Base-by-base conservation (phyloP, 305 asterid species). In the Ajuga reptans region DNA sequence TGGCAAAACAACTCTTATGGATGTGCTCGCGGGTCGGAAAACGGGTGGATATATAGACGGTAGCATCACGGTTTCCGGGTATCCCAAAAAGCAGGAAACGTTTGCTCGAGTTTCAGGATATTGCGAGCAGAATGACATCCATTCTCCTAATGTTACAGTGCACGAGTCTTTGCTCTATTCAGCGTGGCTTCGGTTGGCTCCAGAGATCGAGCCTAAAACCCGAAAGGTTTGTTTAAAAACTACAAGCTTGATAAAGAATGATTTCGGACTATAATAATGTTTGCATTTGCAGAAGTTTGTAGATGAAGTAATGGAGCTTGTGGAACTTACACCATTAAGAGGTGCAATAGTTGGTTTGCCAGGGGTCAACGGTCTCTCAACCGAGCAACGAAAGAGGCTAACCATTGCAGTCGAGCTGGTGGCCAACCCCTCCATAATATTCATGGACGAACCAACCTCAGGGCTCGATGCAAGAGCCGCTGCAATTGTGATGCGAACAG, bases 1-100 rank as follows among this genome's bases (percentile, higher is more conserved):
- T 4, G 89, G 89, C 12, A 86, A 86, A 69, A 86, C 89, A 3
- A 84, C 92, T 16, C 84, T 86, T n/a, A 82, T 86, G 89, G 92
- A 84, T 14, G 89, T 86, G 37, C 62, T 84, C 51, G 82, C 87
- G 0, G 83, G 87, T 17, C 79, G 89, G 42, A 86, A 86, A 77
- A 86, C 83, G 1, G 79, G 86, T 8, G 92, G 89, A 37, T 77
- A 84, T 49, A 78, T 84, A 10, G 82, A 84, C 27, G 86, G 89
- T 52, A 68, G 47, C 58, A 84, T 86, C 34, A 80, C 80, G 3
- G 72, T 86, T 29, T 82, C 84, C 0, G 89, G 92, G 10, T 82
- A 80, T 65, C 87, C 86, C 11, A 86, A 79, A 17, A 75, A 46
- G 72, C 87, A 86, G 72, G 84, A 84, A 78, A 86, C 92, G 1